These are phyloP conservation scores for Boletus smithii DNA, from an alignment of 1,284 basidiomycete genomes.

Conservation along the genomic window DNA sequence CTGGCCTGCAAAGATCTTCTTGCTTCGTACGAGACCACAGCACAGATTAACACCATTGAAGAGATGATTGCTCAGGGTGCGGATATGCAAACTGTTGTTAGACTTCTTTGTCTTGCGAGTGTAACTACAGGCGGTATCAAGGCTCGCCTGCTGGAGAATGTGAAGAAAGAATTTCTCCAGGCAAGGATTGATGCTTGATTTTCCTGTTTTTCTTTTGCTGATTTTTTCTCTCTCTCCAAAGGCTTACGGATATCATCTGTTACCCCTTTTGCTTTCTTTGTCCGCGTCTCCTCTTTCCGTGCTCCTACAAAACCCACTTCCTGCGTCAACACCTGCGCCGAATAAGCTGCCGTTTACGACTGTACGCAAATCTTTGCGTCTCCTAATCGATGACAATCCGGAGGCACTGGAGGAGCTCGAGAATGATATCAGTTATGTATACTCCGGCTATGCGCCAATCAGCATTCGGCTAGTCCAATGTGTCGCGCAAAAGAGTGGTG, in stretches of 20 bases:
- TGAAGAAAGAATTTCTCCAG: slow-evolving; percentile 92
- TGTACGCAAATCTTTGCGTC: slow-evolving; percentile 81
- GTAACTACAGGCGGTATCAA: slow-evolving; percentile 86
- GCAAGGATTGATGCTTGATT: slow-evolving; percentile 37
- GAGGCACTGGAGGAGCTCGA: slow-evolving; percentile 76
- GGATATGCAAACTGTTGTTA: slow-evolving; percentile 72
- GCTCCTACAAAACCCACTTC: slow-evolving; percentile 62
- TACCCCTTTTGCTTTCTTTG: slow-evolving; percentile 83
- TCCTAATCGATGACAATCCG: slow-evolving; percentile 88
- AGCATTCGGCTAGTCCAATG: slow-evolving; percentile 91
- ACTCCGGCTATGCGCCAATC: slow-evolving; percentile 96
- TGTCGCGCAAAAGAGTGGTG: slow-evolving; percentile 84
- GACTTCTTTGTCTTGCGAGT: slow-evolving; percentile 84
- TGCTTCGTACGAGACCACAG: slow-evolving; percentile 79
- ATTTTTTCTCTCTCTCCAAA: slow-evolving; percentile 34
- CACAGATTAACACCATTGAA: slow-evolving; percentile 80
- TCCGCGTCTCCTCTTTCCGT: slow-evolving; percentile 67
- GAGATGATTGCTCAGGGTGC: slow-evolving; percentile 84
- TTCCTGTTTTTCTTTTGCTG: slow-evolving; percentile 4
- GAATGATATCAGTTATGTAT: slow-evolving; percentile 93
- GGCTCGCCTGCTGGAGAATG: slow-evolving; percentile 78
- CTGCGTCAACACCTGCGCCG: slow-evolving; percentile 43
- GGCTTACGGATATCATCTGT: slow-evolving; percentile 89
- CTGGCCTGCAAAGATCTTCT: slow-evolving; percentile 66
- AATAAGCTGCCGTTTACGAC: slow-evolving; percentile 66